phyloP scores from a whole-genome alignment of 1,139 yeast genomes.

The Magnusiomyces tetraspermus region DNA sequence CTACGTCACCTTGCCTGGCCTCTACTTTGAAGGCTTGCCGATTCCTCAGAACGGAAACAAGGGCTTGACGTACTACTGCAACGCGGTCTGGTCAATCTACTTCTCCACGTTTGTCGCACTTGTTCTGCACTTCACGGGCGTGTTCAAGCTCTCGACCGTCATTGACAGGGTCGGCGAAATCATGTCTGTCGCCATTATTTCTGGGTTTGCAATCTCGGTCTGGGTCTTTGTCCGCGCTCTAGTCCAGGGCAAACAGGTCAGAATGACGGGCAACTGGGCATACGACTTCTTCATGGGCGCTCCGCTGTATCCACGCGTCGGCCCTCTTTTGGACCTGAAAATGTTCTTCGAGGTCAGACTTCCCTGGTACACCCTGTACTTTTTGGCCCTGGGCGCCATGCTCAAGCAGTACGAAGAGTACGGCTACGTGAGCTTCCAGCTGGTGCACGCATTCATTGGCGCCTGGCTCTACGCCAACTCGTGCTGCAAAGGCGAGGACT shows the following conservation, averaged over 20 bases:
- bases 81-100: constrained; percentile 81
- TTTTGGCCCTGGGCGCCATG: constrained; percentile 64
- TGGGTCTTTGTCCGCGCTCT: constrained; percentile 51
- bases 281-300: constrained; percentile 97
- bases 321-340: constrained; percentile 72
- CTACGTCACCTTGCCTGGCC: constrained; percentile 85
- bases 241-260: constrained; percentile 45
- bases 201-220: constrained; percentile 68
- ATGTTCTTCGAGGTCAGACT: constrained; percentile 96
- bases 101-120: constrained; percentile 50
- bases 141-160: constrained; percentile 63
- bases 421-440: constrained; percentile 73
- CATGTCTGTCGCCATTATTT: constrained; percentile 80
- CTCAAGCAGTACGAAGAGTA: constrained; percentile 71
- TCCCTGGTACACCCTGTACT: constrained; percentile 90
- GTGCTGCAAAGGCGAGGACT: constrained; percentile 94
- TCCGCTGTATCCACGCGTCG: constrained; percentile 90
- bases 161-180: constrained; percentile 80
- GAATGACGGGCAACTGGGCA: constrained; percentile 83
- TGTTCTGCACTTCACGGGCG: constrained; percentile 58
- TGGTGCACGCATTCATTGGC: constrained; percentile 63
- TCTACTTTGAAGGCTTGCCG: constrained; percentile 93
- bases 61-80: constrained; percentile 87
- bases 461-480: constrained; percentile 96
- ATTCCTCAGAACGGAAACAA: constrained; percentile 66